Conservation (phyloP, 108 stramenopile genomes). For the Chaetoceros tenuissimus region DNA sequence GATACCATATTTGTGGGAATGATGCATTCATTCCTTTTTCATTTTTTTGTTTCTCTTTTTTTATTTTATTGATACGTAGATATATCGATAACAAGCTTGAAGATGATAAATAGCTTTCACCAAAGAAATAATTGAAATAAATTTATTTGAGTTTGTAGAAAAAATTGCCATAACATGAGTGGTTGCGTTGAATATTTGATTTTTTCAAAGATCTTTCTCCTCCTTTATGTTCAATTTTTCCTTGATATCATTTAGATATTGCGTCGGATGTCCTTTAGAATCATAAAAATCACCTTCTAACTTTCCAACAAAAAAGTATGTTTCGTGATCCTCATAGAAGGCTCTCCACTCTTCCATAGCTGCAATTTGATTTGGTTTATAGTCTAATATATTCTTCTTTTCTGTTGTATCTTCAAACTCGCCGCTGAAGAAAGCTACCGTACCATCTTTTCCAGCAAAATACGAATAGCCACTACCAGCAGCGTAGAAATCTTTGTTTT, state of each 20-base stretch:
- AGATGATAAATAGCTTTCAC: too few relatives aligned
- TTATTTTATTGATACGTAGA: too few relatives aligned
- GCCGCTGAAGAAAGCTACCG: slow-evolving; percentile 41
- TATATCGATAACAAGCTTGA: too few relatives aligned
- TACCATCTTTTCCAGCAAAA: slow-evolving; percentile 35
- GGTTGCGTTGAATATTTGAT: too few relatives aligned
- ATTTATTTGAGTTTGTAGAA: too few relatives aligned
- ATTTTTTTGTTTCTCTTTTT: too few relatives aligned
- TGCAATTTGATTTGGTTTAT: slow-evolving; percentile 24
- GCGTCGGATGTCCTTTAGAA: slow-evolving; percentile 33
- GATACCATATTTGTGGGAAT: too few relatives aligned
- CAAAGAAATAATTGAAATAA: too few relatives aligned
- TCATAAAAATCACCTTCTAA: slow-evolving; percentile 49
- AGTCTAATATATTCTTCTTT: slow-evolving; percentile 28
- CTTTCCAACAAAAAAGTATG: slow-evolving; percentile 43
- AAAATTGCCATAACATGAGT: too few relatives aligned
- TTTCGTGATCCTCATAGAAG: slow-evolving; percentile 53
- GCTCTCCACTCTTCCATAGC: slow-evolving; percentile 27
- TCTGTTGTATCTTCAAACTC: slow-evolving; percentile 57
- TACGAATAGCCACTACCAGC: slow-evolving; percentile 33
- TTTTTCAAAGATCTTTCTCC: too few relatives aligned
- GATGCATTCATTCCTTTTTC: too few relatives aligned
- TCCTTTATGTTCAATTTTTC: slow-evolving; percentile 12
- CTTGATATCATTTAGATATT: slow-evolving; percentile 16
- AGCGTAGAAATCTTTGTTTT: slow-evolving; percentile 42